Evolutionary conservation across 83 land plant genomes (phyloP), one percentile per base, ranked within the genome.

Genomic region (Diphasiastrum complanatum): DNA sequence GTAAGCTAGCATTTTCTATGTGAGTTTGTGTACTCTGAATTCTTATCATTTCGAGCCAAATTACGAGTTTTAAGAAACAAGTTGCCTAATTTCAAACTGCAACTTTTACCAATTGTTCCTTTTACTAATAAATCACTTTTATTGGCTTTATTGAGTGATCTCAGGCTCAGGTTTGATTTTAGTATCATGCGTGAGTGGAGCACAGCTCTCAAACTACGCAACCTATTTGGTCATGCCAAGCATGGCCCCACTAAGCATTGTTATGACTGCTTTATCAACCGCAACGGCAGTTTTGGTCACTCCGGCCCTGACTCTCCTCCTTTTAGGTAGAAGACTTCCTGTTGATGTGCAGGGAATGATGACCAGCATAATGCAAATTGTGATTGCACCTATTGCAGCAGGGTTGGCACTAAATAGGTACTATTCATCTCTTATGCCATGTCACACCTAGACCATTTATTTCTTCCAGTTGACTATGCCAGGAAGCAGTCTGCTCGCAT

Each of bases 191-290:
- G 96, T 89, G 20, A 93, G 98, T 70, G 98, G 98, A 0, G 98
- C 98, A 10, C 98, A 93, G 55, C 83, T 93, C 51, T 89, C 98
- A 37, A 93, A 85, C 55, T 93, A 93, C 76, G 98, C 98, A 54
- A 93, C 98, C 19, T 93, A 83, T 64, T 69, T 89, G 32, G 80
- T 85, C 24, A 89, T 81, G 50, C 96, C 96, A 12, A 37, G 38
- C 2, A 48, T 93, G 79, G 89, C 98, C 33, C 96, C 96, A 33
- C 65, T 93, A 33, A 93, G 98, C 75, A 89, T 93, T 25, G 91
- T 93, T 14, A 83, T 93, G 96, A 93, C 96, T 38, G 85, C 98
- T 51, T 49, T 93, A 10, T 93, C 98, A 25, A 93, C 98, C 10
- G 91, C 96, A 26, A 75, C 85, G 28, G 98, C 98, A n/a, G 89